Evolutionary conservation across 768 basidiomycete genomes (phyloP).

Genomic region (Solioccasus polychromus): DNA sequence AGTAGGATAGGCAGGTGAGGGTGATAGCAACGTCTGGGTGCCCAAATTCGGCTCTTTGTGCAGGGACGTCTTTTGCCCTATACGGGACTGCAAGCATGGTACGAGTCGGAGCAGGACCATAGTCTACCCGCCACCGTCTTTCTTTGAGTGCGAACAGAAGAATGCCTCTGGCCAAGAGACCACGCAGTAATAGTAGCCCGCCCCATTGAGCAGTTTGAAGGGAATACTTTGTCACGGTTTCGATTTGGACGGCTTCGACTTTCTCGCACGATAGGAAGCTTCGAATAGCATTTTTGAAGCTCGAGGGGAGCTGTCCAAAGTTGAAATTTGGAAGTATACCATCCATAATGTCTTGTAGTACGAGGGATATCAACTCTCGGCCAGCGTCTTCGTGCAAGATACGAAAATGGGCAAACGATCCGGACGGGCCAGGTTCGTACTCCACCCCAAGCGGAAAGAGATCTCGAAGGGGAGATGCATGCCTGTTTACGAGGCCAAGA

Average conservation of each 20-base stretch:
- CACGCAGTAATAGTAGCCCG: conserved; percentile 33
- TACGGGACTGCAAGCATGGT: conserved; percentile 39
- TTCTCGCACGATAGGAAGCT: conserved; percentile 23
- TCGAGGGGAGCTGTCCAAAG: conserved; percentile 9
- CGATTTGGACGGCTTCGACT: neutral
- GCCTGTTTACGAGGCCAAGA: conserved; percentile 22
- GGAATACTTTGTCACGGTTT: conserved; percentile 8
- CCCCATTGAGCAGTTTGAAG: conserved; percentile 12
- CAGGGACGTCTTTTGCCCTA: conserved; percentile 37
- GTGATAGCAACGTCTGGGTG: conserved; percentile 36
- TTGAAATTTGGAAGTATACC: conserved; percentile 13
- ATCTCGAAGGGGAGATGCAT: conserved; percentile 9
- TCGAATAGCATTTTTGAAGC: conserved; percentile 9
- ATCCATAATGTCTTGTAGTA: conserved; percentile 16
- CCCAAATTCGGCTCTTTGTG: conserved; percentile 37
- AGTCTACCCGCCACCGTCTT: conserved; percentile 39
- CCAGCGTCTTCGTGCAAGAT: conserved; percentile 15
- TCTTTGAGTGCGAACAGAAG: conserved; percentile 31
- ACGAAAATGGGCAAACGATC: conserved; percentile 26
- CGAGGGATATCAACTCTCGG: conserved; percentile 6
- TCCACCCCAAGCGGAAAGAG: conserved; percentile 15
- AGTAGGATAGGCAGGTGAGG: conserved; percentile 38
- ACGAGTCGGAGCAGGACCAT: conserved; percentile 31
- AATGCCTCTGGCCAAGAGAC: conserved; percentile 32
- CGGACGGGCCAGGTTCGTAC: conserved; percentile 7